Base-by-base conservation (phyloP, 2,329 filamentous ascomycete species). In the Aureobasidium namibiae region DNA sequence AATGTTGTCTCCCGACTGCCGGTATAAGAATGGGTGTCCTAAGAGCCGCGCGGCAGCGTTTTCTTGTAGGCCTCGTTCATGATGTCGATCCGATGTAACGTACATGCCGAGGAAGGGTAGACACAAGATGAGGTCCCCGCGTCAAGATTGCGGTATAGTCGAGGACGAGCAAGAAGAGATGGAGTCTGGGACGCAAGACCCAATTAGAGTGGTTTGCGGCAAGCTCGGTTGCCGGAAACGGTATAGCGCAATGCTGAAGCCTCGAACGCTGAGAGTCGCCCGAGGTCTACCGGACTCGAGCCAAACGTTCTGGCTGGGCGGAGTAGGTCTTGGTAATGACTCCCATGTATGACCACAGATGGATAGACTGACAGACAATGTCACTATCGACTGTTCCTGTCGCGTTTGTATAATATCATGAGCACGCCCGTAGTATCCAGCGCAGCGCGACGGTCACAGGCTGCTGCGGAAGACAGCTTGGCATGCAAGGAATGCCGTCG, bases 401-500 rank as follows among this genome's bases (percentile, higher is more conserved):
- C 36, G 31, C 36, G 24, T 13, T 41, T 53, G 49, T 53, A 39
- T 24, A 42, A 16, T 42, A 54, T 42, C 50, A 54, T 54, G 50
- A 54, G 50, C 24, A 38, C 50, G 50, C 38, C 50, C 26, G 38
- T 16, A 11, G 50, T 54, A 31, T 54, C 50, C 42, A 38, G 36
- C 33, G 50, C 24, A 13, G 42, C 50, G 11, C 36, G 52, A 45
- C 52, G 52, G 16, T 56, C 52, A 33, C 54, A 57, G 29, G 42
- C 54, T 16, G 54, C 54, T 38, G 41, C 46, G 21, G 57, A 59
- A 29, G 57, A 59, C 39, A 53, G 38, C 33, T 45, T 52, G 38
- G 56, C 56, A 14, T 59, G 56, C 46, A 59, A 59, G 29, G 56
- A 59, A 50, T 59, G 56, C 29, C 56, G 56, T 23, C 56, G 56